Evolutionary conservation across 2,329 filamentous ascomycete genomes (phyloP).

Genomic region (Chrysosphaeria jannelii): DNA sequence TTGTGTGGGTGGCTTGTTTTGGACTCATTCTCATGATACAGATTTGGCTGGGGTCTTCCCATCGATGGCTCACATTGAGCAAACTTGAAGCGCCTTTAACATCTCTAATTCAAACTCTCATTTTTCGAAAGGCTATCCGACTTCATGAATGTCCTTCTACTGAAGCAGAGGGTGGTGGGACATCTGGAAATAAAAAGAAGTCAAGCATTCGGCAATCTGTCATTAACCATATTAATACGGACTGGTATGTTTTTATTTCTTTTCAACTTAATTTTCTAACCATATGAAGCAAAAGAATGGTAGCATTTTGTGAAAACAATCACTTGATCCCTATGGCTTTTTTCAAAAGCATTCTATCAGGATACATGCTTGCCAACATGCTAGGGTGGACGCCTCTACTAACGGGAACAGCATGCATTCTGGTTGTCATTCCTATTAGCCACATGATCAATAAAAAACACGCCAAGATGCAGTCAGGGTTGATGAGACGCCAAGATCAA

Average conservation of each 20-base stretch:
- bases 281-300: conserved; percentile 8
- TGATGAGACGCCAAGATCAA: conserved; percentile 10
- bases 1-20: conserved; percentile 9
- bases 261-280: no score
- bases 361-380: conserved; percentile 7
- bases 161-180: no score
- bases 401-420: conserved; percentile 7
- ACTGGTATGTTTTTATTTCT: no score
- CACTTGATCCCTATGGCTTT: conserved; percentile 9
- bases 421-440: conserved; percentile 7
- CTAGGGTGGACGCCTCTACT: conserved; percentile 9
- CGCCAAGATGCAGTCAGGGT: conserved; percentile 8
- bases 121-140: conserved; percentile 10
- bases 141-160: conserved; percentile 10
- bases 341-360: conserved; percentile 9
- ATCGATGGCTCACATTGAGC: conserved; percentile 9
- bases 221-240: conserved; percentile 11
- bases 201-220: conserved; percentile 9
- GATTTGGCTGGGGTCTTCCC: conserved; percentile 7
- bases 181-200: not conserved
- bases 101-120: conserved; percentile 9
- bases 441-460: conserved; percentile 8
- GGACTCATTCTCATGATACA: conserved; percentile 8
- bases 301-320: conserved; percentile 9
- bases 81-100: conserved; percentile 8